Evolutionary conservation across 1,139 yeast genomes (phyloP).

Genomic region (Sugiyamaella paludigena): DNA sequence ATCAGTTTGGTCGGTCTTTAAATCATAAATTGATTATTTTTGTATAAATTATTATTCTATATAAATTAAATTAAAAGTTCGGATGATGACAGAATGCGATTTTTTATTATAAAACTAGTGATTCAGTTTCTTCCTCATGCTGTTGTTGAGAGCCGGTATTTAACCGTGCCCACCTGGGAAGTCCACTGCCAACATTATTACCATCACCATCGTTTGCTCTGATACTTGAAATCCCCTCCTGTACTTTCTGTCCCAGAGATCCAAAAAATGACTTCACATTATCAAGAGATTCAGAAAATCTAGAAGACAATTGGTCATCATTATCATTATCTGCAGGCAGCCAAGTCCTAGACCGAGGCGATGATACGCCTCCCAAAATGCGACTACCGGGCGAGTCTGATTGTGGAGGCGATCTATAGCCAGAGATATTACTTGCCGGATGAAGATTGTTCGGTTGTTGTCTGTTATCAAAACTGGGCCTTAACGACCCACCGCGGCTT

Average conservation of each 20-base stretch:
- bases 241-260: slow-evolving; percentile 21
- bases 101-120: slow-evolving; percentile 5
- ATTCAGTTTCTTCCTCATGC: slow-evolving; percentile 5
- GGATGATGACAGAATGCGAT: no score
- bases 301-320: background rate
- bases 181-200: background rate
- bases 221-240: slow-evolving; percentile 19
- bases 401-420: no score
- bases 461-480: background rate
- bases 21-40: slow-evolving; percentile 1
- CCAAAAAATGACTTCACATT: slow-evolving; percentile 23
- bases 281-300: slow-evolving; percentile 10
- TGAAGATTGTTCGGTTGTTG: no score
- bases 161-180: slow-evolving; percentile 4
- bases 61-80: background rate
- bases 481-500: no score
- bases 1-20: background rate
- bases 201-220: background rate
- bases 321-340: no score
- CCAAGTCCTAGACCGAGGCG: no score
- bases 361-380: no score
- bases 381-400: background rate
- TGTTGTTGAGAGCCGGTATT: background rate
- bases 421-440: no score
- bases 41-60: slow-evolving; percentile 5